Conservation (phyloP, 2,329 filamentous ascomycete species). For the Geosmithia putterillii region DNA sequence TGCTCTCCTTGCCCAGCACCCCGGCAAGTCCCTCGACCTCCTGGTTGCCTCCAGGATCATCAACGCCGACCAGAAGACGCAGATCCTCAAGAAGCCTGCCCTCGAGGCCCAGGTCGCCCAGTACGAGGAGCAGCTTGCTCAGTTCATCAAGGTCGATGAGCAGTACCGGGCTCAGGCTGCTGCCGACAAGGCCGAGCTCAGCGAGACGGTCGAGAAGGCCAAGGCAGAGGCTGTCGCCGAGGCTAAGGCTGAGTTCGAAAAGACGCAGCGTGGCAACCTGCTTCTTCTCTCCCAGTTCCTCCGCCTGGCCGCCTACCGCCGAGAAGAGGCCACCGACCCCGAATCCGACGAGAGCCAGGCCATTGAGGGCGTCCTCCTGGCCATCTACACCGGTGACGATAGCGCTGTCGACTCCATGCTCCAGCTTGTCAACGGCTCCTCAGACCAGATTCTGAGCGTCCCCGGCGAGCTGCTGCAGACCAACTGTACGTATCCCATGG, state of each 20-base stretch:
- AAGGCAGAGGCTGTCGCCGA: slow-evolving; percentile 41
- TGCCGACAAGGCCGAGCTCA: slow-evolving; percentile 45
- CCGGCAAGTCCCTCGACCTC: slow-evolving; percentile 59
- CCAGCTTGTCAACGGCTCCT: slow-evolving; percentile 62
- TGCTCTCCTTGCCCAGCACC: slow-evolving; percentile 54
- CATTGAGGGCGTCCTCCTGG: slow-evolving; percentile 66
- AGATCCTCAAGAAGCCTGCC: slow-evolving; percentile 63
- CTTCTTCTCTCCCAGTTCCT: slow-evolving; percentile 69
- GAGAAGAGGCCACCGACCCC: slow-evolving; percentile 55
- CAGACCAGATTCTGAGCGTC: slow-evolving; percentile 54
- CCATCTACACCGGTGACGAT: slow-evolving; percentile 69
- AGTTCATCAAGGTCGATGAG: slow-evolving; percentile 64
- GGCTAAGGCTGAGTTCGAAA: slow-evolving; percentile 34
- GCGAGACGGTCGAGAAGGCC: slow-evolving; percentile 44
- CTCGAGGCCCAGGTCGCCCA: slow-evolving; percentile 57
- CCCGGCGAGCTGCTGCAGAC: slow-evolving; percentile 52
- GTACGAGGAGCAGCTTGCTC: slow-evolving; percentile 60
- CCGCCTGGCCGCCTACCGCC: slow-evolving; percentile 63
- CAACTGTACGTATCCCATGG: slow-evolving; percentile 49
- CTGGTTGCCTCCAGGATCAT: slow-evolving; percentile 61
- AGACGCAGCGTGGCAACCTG: slow-evolving; percentile 50
- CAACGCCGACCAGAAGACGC: slow-evolving; percentile 69
- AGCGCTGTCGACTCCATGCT: slow-evolving; percentile 62
- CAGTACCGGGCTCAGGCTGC: slow-evolving; percentile 53
- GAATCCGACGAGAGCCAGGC: slow-evolving; percentile 63